Base-by-base conservation (phyloP, 768 basidiomycete species). In the Leccinum olivaceopallidum region DNA sequence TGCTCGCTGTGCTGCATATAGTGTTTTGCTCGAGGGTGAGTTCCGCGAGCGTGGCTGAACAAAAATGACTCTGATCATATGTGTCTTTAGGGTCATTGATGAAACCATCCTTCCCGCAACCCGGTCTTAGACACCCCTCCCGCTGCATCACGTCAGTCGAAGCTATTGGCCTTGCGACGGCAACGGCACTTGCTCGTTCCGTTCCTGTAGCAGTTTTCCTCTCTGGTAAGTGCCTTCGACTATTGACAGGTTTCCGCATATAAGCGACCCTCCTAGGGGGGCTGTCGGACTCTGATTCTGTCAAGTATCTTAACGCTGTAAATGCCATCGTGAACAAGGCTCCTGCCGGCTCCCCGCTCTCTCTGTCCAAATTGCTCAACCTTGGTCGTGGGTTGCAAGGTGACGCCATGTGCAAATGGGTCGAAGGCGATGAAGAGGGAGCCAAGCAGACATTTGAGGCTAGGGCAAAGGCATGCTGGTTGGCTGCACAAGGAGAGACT, bases 31-130 rank as follows among this genome's bases (percentile, higher is more conserved):
- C 7, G 81, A 83, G 73, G 81, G 82, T 79, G 61, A 59, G 74
- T 55, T 14, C 20, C 47, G 10, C 10, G 44, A 20, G 30, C 9
- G 20, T 24, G 37, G 16, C 34, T 30, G 5, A n/a, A 42, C 12
- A 55, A n/a, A 34, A 48, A 14, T 6, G 50, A 5, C n/a, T 44
- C 36, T 63, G 8, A 59, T 55, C 18, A 54, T 39, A 7, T 53
- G 57, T 14, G 7, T 20, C 10, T 32, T 5, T 53, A 83, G 81
- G 81, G 22, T 77, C 80, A 6, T 73, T 83, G 48, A 78, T 84
- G 61, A 83, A 83, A 57, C 80, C 80, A 5, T 83, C 80, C 1
- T 83, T 83, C 71, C 76, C 81, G 30, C 81, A 83, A 63, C 79
- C 81, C 16, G 79, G 81, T 8, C 64, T 79, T 22, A 76, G 80